Conservation (phyloP, 306 rosid species). For the Citrullus mucosospermus region DNA sequence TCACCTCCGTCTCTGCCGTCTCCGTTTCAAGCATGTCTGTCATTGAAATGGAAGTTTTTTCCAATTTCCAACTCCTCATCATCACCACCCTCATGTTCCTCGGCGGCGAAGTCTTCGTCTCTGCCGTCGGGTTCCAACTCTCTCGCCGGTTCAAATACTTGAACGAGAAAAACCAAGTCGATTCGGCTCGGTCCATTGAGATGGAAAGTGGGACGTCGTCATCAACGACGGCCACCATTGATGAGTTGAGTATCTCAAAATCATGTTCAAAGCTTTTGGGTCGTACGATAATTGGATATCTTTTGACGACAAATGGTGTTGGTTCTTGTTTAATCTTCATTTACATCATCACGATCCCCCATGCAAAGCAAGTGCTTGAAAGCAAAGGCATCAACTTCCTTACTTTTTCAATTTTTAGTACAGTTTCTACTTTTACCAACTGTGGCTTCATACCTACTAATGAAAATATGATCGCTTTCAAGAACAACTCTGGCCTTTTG, state of each 20-base stretch:
- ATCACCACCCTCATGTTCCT: constrained; percentile 40
- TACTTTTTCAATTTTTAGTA: constrained; percentile 44
- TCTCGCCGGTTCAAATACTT: not conserved
- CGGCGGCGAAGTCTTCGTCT: constrained; percentile 61
- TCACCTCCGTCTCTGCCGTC: constrained; percentile 61
- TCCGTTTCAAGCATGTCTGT: constrained; percentile 68
- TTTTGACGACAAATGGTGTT: not conserved
- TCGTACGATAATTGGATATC: not conserved
- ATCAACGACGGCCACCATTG: not conserved
- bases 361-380: not conserved
- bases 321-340: not conserved
- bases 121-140: constrained; percentile 31
- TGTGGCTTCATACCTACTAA: constrained; percentile 72
- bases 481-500: constrained; percentile 53
- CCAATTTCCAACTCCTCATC: constrained; percentile 35
- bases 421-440: constrained; percentile 50
- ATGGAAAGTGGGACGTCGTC: not conserved
- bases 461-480: constrained; percentile 70
- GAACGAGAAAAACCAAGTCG: not conserved
- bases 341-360: not conserved
- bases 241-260: not conserved
- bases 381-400: not conserved
- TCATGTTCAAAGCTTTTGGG: not conserved
- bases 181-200: not conserved
- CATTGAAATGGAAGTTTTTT: constrained; percentile 49